Percentiles rank a stretch among this genome's conserved stretches.
phyloP scores from a whole-genome alignment of 2,329 filamentous ascomycete species.

The Blumeria hordei region DNA sequence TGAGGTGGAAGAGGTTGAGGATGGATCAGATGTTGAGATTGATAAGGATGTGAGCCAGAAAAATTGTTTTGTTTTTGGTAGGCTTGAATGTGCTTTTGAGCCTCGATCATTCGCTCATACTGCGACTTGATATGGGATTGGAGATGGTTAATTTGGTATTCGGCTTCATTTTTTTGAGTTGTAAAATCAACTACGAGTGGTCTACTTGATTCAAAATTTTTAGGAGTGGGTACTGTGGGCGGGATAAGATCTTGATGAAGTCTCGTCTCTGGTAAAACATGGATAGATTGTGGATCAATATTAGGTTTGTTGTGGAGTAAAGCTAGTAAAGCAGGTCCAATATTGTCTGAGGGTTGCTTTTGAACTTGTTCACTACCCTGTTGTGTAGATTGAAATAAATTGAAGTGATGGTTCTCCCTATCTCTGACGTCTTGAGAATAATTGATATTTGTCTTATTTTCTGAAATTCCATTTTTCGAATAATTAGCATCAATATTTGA shows the following conservation, averaged over 20 bases:
- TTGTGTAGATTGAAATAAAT: constrained; percentile 28
- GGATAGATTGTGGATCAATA: background rate
- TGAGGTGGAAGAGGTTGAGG: constrained; percentile 23
- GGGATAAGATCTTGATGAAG: too few relatives aligned
- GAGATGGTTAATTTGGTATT: constrained; percentile 11
- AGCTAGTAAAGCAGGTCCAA: constrained; percentile 26
- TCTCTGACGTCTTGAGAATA: constrained; percentile 26
- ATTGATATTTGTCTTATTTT: constrained; percentile 12
- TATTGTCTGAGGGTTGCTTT: constrained; percentile 11
- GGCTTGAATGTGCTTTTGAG: constrained; percentile 2
- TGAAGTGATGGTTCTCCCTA: constrained; percentile 27
- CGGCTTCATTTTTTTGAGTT: background rate
- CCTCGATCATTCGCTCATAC: constrained; percentile 1
- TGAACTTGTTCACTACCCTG: constrained; percentile 18
- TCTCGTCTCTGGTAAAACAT: too few relatives aligned
- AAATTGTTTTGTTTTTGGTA: constrained; percentile 1
- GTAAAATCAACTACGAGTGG: too few relatives aligned
- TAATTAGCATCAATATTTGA: constrained; percentile 4
- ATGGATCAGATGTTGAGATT: constrained; percentile 15
- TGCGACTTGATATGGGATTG: constrained; percentile 6
- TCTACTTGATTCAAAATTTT: too few relatives aligned
- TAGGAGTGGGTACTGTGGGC: too few relatives aligned
- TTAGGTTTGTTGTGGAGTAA: constrained; percentile 20
- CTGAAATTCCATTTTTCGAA: constrained; percentile 1
- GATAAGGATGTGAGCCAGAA: constrained; percentile 5